These are phyloP conservation scores for Lentinula aciculospora DNA, from an alignment of 768 basidiomycete species.

Conservation along the genomic window DNA sequence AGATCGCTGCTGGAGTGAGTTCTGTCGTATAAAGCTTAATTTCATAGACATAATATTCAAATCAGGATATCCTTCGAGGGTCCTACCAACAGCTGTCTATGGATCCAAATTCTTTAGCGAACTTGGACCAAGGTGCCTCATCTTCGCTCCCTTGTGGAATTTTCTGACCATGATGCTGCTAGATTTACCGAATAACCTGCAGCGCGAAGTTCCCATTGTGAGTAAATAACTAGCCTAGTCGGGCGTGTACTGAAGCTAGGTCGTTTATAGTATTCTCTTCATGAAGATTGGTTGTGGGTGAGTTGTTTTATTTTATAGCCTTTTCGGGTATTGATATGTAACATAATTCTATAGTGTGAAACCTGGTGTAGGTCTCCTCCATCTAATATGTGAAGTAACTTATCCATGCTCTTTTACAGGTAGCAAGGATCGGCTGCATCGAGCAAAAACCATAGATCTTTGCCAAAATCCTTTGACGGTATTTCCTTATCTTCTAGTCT, in stretches of 20 bases:
- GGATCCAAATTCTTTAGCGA: conserved; percentile 91
- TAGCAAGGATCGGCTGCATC: conserved; percentile 75
- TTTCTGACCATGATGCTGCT: not conserved
- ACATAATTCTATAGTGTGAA: conserved; percentile 65
- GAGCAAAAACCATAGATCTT: conserved; percentile 89
- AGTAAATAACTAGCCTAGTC: conserved; percentile 22
- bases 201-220: conserved; percentile 89
- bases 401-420: conserved; percentile 30
- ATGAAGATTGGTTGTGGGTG: conserved; percentile 96
- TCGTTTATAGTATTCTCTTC: conserved; percentile 64
- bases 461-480: conserved; percentile 97
- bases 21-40: not conserved
- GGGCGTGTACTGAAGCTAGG: not conserved
- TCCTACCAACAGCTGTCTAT: conserved; percentile 92
- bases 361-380: conserved; percentile 79
- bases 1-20: conserved; percentile 50
- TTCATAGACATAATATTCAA: not conserved
- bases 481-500: not conserved
- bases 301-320: conserved; percentile 9
- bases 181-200: conserved; percentile 97
- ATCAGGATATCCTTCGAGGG: conserved; percentile 79
- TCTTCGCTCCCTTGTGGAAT: not conserved
- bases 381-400: not conserved
- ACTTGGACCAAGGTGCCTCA: conserved; percentile 83
- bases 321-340: not conserved